A percentile compares a stretch with the other conserved stretches of the same genome.
These are phyloP conservation scores for Pythium dissotocum DNA, from an alignment of 352 stramenopile species.

Conservation along the genomic window DNA sequence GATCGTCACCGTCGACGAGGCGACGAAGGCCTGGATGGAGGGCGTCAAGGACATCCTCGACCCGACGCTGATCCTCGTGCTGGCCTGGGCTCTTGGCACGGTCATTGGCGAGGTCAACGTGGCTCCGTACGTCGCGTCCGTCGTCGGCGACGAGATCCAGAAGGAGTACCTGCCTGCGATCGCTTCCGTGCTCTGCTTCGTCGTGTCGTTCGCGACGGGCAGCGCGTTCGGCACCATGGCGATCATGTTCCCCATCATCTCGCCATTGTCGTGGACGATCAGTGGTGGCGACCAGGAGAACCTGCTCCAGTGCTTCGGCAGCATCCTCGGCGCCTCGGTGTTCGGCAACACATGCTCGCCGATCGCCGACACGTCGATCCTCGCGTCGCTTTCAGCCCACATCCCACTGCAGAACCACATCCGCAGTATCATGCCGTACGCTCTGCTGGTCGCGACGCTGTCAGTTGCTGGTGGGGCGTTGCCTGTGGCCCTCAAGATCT, in stretches of 20 bases:
- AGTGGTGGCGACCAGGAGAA: slow-evolving; percentile 78
- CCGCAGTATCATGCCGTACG: slow-evolving; percentile 84
- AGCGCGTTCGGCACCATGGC: slow-evolving; percentile 91
- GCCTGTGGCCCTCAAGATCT: slow-evolving; percentile 71
- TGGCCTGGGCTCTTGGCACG: slow-evolving; percentile 87
- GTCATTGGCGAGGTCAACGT: slow-evolving; percentile 88
- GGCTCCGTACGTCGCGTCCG: slow-evolving; percentile 77
- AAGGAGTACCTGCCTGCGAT: slow-evolving; percentile 83
- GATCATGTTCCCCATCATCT: slow-evolving; percentile 93
- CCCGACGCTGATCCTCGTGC: slow-evolving; percentile 86
- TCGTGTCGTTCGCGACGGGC: slow-evolving; percentile 91
- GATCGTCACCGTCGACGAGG: slow-evolving; percentile 87
- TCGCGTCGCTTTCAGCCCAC: slow-evolving; percentile 78
- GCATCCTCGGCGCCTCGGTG: slow-evolving; percentile 84
- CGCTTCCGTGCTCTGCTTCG: slow-evolving; percentile 79
- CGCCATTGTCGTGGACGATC: slow-evolving; percentile 83
- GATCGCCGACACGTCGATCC: slow-evolving; percentile 93
- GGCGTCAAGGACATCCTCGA: slow-evolving; percentile 92
- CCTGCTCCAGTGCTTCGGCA: slow-evolving; percentile 86
- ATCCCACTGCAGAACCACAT: slow-evolving; percentile 84
- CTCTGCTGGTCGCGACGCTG: slow-evolving; percentile 66
- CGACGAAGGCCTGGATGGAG: slow-evolving; percentile 89
- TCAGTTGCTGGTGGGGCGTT: slow-evolving; percentile 70
- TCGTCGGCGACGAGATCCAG: slow-evolving; percentile 73
- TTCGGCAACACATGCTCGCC: slow-evolving; percentile 90